Evolutionary conservation across 371 early-diverging fungal species (phyloP).

Genomic region (Gilbertella persicaria): DNA sequence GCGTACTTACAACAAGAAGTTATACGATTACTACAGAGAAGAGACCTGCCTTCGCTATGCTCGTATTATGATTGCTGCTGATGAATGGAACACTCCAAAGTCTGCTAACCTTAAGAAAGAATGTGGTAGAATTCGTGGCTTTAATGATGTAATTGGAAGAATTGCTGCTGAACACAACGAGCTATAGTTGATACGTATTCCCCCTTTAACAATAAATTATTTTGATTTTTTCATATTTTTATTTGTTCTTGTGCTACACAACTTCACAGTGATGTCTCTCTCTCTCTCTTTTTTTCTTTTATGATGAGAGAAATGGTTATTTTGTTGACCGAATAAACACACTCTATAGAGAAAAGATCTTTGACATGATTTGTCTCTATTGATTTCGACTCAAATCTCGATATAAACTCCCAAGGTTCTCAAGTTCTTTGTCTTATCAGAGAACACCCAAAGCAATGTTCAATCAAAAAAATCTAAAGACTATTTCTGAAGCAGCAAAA

Average conservation of each 20-base stretch:
- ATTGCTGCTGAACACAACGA: slow-evolving; percentile 13
- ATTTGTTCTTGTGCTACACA: background rate
- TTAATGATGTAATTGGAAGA: slow-evolving; percentile 30
- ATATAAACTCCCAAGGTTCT: slow-evolving; percentile 68
- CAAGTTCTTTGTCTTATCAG: slow-evolving; percentile 64
- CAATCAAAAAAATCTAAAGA: slow-evolving; percentile 67
- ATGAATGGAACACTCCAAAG: slow-evolving; percentile 19
- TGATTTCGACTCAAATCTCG: slow-evolving; percentile 77
- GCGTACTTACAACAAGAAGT: slow-evolving; percentile 66
- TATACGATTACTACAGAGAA: slow-evolving; percentile 67
- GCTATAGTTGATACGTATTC: slow-evolving; percentile 1
- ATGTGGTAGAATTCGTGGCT: slow-evolving; percentile 25
- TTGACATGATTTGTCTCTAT: slow-evolving; percentile 73
- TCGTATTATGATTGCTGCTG: slow-evolving; percentile 23
- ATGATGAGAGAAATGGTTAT: background rate
- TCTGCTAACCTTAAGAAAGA: slow-evolving; percentile 24
- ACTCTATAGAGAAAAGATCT: slow-evolving; percentile 78
- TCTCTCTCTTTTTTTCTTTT: background rate
- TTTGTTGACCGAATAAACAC: background rate
- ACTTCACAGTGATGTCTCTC: background rate
- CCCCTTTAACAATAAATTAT: background rate
- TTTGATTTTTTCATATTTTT: background rate
- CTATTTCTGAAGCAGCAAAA: slow-evolving; percentile 79
- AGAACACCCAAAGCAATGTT: too few species aligned
- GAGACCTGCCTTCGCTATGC: slow-evolving; percentile 54